A percentile compares a stretch with the other conserved stretches of the same genome.
These are phyloP conservation scores for Ceratonia siliqua DNA, from an alignment of 306 rosid genomes.

Conservation along the genomic window DNA sequence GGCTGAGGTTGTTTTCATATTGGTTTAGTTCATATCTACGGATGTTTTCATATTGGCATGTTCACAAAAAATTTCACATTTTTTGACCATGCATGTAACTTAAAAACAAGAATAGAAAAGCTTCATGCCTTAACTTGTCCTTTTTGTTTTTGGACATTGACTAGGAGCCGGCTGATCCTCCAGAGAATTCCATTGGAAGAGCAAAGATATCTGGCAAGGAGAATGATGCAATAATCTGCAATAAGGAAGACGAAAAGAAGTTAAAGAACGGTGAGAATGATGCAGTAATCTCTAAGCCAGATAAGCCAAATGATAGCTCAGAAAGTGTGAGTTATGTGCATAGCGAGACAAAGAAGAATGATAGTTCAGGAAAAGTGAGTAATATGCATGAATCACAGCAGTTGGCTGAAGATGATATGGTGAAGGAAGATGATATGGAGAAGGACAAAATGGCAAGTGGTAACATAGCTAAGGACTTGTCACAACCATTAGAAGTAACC, in stretches of 20 bases:
- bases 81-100: not conserved
- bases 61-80: too few species aligned
- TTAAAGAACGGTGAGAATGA: not conserved
- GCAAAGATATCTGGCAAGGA: not conserved
- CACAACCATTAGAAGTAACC: too few species aligned
- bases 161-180: conserved; percentile 33
- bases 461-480: too few species aligned
- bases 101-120: not conserved
- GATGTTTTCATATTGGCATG: not conserved
- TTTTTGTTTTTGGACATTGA: not conserved
- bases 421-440: too few species aligned
- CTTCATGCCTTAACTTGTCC: not conserved
- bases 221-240: not conserved
- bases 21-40: not conserved
- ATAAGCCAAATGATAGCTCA: not conserved
- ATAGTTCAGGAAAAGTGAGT: too few species aligned
- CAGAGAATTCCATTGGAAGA: not conserved
- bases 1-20: not conserved
- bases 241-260: not conserved
- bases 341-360: too few species aligned
- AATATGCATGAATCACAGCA: too few species aligned
- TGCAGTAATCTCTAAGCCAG: not conserved
- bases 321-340: not conserved
- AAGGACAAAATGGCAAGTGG: too few species aligned
- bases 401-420: too few species aligned